Evolutionary conservation across 1,284 basidiomycete genomes (phyloP).

Genomic region (Naganishia sp.): DNA sequence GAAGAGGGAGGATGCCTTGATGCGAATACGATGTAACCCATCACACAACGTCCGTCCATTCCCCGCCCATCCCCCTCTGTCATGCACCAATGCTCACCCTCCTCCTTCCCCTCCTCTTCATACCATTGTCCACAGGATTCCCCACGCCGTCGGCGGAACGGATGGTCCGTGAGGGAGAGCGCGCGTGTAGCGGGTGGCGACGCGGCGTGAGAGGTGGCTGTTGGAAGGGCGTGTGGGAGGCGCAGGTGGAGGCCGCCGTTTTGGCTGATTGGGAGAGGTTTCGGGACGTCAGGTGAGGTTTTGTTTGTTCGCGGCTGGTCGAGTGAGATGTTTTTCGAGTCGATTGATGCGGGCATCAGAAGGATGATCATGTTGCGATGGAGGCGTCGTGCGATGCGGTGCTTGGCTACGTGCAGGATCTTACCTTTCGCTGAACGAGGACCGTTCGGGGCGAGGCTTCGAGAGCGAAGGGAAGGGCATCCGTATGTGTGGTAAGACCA

Average conservation of each 20-base stretch:
- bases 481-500: too few species aligned
- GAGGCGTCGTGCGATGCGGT: too few species aligned
- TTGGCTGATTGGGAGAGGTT: neutral
- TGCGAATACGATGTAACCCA: too few species aligned
- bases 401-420: too few species aligned
- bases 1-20: too few species aligned
- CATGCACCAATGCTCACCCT: neutral
- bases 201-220: neutral
- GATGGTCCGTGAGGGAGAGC: neutral
- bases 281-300: neutral
- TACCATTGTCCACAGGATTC: neutral
- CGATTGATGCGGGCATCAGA: too few species aligned
- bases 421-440: neutral
- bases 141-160: neutral
- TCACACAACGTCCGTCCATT: too few species aligned
- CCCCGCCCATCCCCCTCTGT: neutral
- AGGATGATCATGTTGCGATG: too few species aligned
- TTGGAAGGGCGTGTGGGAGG: conserved; percentile 3
- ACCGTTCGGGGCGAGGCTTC: too few species aligned
- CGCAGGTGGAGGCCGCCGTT: neutral
- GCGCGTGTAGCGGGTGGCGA: neutral
- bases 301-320: neutral
- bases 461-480: too few species aligned
- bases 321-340: too few species aligned
- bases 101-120: neutral